Base-by-base conservation (phyloP, 179 eudicot species). In the Carnegiea gigantea region DNA sequence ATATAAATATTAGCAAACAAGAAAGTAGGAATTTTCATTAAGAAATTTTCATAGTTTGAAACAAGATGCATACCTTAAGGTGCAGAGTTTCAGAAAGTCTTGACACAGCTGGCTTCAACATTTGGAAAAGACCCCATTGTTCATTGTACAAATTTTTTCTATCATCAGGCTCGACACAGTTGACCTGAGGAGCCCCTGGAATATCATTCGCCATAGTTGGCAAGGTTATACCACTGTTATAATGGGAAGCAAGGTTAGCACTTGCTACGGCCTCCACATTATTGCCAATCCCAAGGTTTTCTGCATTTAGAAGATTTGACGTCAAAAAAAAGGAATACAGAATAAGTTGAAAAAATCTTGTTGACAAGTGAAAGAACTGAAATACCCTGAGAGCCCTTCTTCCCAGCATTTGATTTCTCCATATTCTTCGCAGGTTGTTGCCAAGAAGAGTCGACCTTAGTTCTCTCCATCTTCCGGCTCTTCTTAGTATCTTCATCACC, bases 1-100 rank as follows among this genome's bases (percentile, higher is more conserved):
- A 18, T 18, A 54, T 76, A 26, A 36, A 36, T 21, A 57, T 36
- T 40, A 54, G 26, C 6, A 20, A 7, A 74, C n/a, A 60, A 40
- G 53, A 36, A 38, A 59, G n/a, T 75, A 53, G 78, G 36, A 49
- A 53, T 26, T 76, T 21, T 15, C 28, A 18, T 76, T 8, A 75
- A 33, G 64, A 65, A 44, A 75, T 5, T 33, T 20, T 30, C 18
- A n/a, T 54, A 53, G 1, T 17, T 57, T 57, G 62, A 78, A 62
- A 77, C 44, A 5, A 73, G 84, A 68, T 43, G 74, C 85, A 76
- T 89, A 96, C 98, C 85, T 91, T 78, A 65, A 94, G 87, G 73
- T 83, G 82, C 65, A 96, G 86, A 84, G 84, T 51, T 86, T 91
- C 89, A 84, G 90, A 91, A 53, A 96, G 90, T 71, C 83, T 75